These are phyloP conservation scores for Serendipita sp. DNA, from an alignment of 768 basidiomycete genomes.

Conservation along the genomic window DNA sequence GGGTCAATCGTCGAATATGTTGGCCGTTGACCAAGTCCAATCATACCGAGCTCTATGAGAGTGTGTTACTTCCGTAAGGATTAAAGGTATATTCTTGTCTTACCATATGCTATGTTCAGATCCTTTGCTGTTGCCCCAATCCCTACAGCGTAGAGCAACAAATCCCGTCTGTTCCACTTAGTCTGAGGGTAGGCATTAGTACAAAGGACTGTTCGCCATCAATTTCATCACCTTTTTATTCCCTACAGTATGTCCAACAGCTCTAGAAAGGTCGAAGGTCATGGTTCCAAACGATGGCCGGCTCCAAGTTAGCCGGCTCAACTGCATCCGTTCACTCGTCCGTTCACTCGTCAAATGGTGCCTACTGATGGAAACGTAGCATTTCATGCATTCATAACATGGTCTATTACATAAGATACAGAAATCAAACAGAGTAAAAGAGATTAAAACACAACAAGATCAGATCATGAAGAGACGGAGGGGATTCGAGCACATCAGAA, in stretches of 20 bases:
- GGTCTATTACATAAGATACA: too few species aligned
- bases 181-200: background rate
- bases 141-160: slow-evolving; percentile 61
- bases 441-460: background rate
- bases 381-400: too few species aligned
- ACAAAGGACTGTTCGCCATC: background rate
- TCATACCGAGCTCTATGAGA: slow-evolving; percentile 18
- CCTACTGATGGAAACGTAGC: too few species aligned
- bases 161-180: slow-evolving; percentile 66
- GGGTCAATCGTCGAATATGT: background rate
- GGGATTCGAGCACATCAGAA: slow-evolving; percentile 8
- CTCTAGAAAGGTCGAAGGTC: slow-evolving; percentile 45
- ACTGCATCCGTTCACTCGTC: too few species aligned
- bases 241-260: slow-evolving; percentile 40
- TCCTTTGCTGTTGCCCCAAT: slow-evolving; percentile 71
- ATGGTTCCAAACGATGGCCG: slow-evolving; percentile 17
- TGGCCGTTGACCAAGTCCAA: background rate
- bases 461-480: background rate
- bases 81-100: slow-evolving; percentile 11
- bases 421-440: background rate
- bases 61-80: background rate
- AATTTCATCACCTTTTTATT: slow-evolving; percentile 32
- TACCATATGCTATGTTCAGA: slow-evolving; percentile 55
- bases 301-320: background rate
- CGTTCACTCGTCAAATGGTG: too few species aligned